Base-by-base conservation (phyloP, 345 rosid species). In the Rhodomyrtus tomentosa region DNA sequence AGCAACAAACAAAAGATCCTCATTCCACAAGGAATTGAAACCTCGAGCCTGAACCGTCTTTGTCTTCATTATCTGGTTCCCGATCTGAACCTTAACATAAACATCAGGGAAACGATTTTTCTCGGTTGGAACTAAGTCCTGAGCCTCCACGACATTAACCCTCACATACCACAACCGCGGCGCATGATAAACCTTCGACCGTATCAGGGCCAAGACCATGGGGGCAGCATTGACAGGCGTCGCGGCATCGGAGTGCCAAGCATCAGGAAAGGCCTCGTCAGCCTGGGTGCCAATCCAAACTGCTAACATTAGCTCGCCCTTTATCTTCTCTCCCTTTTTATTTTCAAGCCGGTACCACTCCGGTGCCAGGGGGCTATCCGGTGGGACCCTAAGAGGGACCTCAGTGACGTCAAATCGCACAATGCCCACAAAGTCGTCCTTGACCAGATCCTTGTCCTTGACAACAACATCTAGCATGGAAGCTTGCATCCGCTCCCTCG, bases 221-320 rank as follows among this genome's bases (percentile, higher is more conserved):
- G 96, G 92, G 52, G 93, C 68, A 83, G 94, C 93, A 87, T 94
- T 92, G 32, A 95, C 89, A 5, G 99, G 90, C 32, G 90, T 92
- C 55, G 96, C 98, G 12, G 99, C 95, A 93, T 98, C 99, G 13
- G 99, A 98, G 89, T 98, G 99, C 98, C 99, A 96, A 21, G 99
- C 98, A 83, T 98, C 99, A 2, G 99, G 92, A 90, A 97, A 96
- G 25, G 99, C 95, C 91, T 97, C 99, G 88, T 97, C 98, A 2
- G 99, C 99, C 86, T 96, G 99, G 45, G 99, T 98, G 83, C 99
- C 99, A 55, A 98, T 93, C 99, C 99, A 98, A 55, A 98, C 98
- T 36, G 99, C 99, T 6, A 98, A 92, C 99, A 98, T 98, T 83
- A 98, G 85, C 82, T 98, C 99, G 29, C 99, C 98, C 88, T 92